Evolutionary conservation across 192 early-diverging fungal genomes (phyloP).

Genomic region (Backusella macrospora): DNA sequence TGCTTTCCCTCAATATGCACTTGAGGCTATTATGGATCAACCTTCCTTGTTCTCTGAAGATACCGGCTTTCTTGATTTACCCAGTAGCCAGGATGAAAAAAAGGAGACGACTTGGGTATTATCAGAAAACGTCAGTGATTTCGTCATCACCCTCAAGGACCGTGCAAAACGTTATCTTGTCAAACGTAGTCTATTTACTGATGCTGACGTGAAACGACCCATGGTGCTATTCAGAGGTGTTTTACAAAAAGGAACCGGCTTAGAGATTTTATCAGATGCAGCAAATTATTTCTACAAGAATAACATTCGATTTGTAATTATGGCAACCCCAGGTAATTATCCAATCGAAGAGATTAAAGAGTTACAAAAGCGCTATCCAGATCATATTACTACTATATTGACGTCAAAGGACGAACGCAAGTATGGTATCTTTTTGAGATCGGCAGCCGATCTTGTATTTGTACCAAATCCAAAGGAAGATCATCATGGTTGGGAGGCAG

Average conservation of each 20-base stretch:
- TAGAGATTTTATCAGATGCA: slow-evolving; percentile 17
- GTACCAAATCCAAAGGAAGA: background rate
- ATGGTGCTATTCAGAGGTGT: slow-evolving; percentile 53
- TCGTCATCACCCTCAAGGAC: slow-evolving; percentile 45
- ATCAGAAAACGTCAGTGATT: slow-evolving; percentile 20
- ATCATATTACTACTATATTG: slow-evolving; percentile 36
- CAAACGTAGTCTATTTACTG: slow-evolving; percentile 41
- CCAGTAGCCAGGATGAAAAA: no score
- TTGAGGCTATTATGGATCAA: slow-evolving; percentile 20
- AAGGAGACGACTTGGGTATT: slow-evolving; percentile 6
- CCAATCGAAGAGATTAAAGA: background rate
- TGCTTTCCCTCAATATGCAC: slow-evolving; percentile 46
- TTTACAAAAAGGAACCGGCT: slow-evolving; percentile 54
- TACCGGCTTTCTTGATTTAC: background rate
- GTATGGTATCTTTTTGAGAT: slow-evolving; percentile 51
- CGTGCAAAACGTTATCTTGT: slow-evolving; percentile 50
- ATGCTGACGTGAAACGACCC: slow-evolving; percentile 46
- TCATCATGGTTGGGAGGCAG: background rate
- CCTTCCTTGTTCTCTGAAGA: slow-evolving; percentile 5
- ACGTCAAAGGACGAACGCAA: slow-evolving; percentile 48
- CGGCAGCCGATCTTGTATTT: slow-evolving; percentile 45
- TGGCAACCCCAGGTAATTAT: slow-evolving; percentile 6
- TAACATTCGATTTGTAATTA: slow-evolving; percentile 45
- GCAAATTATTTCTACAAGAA: slow-evolving; percentile 36
- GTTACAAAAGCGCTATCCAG: slow-evolving; percentile 9